A percentile compares a stretch with the other conserved stretches of the same genome.
phyloP scores from a whole-genome alignment of 345 rosid species.

The Streptanthus diversifolius region DNA sequence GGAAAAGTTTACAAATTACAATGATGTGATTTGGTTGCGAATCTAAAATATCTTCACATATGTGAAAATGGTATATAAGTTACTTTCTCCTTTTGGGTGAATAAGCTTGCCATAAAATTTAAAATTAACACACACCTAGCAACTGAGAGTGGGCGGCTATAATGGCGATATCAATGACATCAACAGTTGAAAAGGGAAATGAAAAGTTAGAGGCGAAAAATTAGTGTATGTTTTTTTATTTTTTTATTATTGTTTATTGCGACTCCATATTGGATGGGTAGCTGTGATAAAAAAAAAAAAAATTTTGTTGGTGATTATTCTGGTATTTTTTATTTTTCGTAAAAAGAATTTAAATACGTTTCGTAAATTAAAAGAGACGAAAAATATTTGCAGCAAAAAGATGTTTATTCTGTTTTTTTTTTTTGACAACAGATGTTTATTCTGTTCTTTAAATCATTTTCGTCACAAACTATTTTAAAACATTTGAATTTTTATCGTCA shows the following conservation, averaged over 20 bases:
- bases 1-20: background rate
- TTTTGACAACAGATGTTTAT: too few species aligned
- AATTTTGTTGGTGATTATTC: too few species aligned
- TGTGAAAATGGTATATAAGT: background rate
- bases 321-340: too few species aligned
- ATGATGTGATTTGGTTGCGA: background rate
- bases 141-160: background rate
- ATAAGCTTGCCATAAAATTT: background rate
- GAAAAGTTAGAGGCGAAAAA: background rate
- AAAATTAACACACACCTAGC: background rate
- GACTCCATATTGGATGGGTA: background rate
- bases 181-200: background rate
- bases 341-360: too few species aligned
- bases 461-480: too few species aligned
- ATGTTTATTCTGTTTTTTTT: too few species aligned
- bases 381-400: too few species aligned
- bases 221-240: too few species aligned
- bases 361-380: too few species aligned
- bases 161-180: background rate
- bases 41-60: slow-evolving; percentile 1
- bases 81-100: background rate
- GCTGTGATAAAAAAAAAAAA: background rate
- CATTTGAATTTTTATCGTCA: too few species aligned
- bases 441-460: too few species aligned
- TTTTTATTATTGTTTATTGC: too few species aligned